Evolutionary conservation across 139 green algal species (phyloP).

Genomic region (Closterium sp.): DNA sequence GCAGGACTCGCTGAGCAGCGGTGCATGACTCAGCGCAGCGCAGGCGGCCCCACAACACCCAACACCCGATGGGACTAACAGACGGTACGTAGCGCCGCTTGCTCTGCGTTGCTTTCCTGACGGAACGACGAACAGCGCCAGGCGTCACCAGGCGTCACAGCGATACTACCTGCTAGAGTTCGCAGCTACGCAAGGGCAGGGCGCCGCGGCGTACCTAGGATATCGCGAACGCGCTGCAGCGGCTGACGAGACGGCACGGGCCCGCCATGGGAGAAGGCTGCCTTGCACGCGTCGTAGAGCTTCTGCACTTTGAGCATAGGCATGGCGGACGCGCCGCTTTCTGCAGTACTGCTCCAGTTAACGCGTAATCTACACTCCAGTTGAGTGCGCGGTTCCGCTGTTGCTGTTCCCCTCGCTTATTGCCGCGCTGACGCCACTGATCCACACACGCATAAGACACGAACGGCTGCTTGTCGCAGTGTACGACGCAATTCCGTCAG

Average conservation of each 20-base stretch:
- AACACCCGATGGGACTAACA: too few relatives aligned
- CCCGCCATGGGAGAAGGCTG: conserved; percentile 12
- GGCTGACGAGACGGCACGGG: conserved; percentile 2
- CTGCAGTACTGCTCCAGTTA: not conserved
- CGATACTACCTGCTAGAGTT: too few relatives aligned
- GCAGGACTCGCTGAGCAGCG: too few relatives aligned
- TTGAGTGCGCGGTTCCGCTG: not conserved
- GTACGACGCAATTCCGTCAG: not conserved
- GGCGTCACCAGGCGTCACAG: too few relatives aligned
- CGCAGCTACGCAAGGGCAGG: too few relatives aligned
- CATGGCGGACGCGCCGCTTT: not conserved
- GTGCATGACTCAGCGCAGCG: too few relatives aligned
- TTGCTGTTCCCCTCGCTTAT: not conserved
- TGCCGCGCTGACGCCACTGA: not conserved
- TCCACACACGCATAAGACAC: too few relatives aligned
- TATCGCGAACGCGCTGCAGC: conserved; percentile 14
- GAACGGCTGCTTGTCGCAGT: not conserved
- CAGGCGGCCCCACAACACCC: too few relatives aligned
- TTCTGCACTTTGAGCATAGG: conserved; percentile 20
- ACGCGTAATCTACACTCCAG: not conserved
- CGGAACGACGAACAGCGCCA: too few relatives aligned
- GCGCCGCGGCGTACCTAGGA: conserved; percentile 18
- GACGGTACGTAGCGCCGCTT: too few relatives aligned
- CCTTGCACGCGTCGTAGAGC: conserved; percentile 30
- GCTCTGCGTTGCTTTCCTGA: too few relatives aligned